Base-by-base conservation (phyloP, 805 yeast genomes). In the Sungouiozyma intestinalis region DNA sequence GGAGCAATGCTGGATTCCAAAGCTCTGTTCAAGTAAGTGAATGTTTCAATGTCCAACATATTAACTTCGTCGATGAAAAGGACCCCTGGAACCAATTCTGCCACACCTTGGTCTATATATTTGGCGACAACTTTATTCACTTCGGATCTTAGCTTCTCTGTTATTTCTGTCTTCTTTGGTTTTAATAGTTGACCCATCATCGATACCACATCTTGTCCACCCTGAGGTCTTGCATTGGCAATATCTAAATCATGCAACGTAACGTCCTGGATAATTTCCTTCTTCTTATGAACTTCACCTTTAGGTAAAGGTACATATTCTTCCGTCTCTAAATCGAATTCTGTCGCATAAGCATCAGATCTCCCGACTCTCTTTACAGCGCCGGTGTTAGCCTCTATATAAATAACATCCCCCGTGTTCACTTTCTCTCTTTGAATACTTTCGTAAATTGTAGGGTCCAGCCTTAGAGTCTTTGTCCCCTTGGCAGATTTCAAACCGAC, bases 221-320 rank as follows among this genome's bases (percentile, higher is more conserved):
- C 98, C 59, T 77, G 81, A 17, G 97, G 98, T 55, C 92, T 77
- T 2, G 97, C 88, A 60, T 92, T 92, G 39, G 97, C 97, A 44
- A 86, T 83, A 64, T 92, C 99, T 60, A 92, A 73, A 63, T 92
- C 99, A 62, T 92, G 97, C 53, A 92, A 73, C 3, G 97, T 85
- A 36, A 92, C 96, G 53, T 92, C 97, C 68, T 92, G 99, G 16
- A 92, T 95, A 54, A 90, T 87, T 65, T 92, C 97, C 63, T 92
- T 92, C 73, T 92, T 87, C 62, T 90, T 88, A 69, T 92, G 98
- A 36, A 92, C 95, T 64, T 92, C 99, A 41, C 98, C 98, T 68
- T 92, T 94, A 47, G 99, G 99, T 54, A 94, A 73, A 35, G 98
- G 96, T 17, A 92, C 97, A 64, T 92, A 92, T 66, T 92, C 97